Conservation (phyloP, 805 yeast species). For the Lipomyces starkeyi region DNA sequence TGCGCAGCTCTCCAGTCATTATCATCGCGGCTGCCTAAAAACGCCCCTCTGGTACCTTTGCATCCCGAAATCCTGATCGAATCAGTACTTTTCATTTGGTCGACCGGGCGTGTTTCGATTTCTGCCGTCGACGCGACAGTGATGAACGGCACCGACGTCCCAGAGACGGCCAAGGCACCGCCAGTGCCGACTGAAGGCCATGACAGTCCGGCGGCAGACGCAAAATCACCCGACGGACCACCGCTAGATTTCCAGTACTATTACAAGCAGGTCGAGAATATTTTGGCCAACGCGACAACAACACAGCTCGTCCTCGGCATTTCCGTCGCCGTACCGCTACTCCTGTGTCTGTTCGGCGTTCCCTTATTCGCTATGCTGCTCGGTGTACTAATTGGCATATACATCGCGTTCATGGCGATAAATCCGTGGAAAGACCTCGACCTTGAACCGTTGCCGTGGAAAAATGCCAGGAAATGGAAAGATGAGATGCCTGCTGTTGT, state of each 20-base stretch:
- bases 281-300: constrained; percentile 30
- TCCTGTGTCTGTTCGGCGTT: constrained; percentile 27
- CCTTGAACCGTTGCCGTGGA: constrained; percentile 30
- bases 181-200: too few relatives aligned
- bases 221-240: too few relatives aligned
- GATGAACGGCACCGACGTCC: too few relatives aligned
- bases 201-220: too few relatives aligned
- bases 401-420: constrained; percentile 26
- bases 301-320: constrained; percentile 24
- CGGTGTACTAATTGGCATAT: constrained; percentile 28
- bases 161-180: too few relatives aligned
- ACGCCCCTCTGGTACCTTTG: too few relatives aligned
- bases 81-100: too few relatives aligned
- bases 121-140: too few relatives aligned
- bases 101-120: too few relatives aligned
- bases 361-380: constrained; percentile 32
- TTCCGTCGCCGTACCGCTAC: constrained; percentile 15
- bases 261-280: constrained; percentile 16
- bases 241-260: constrained; percentile 2
- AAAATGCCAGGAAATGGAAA: constrained; percentile 15
- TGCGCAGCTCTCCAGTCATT: too few relatives aligned
- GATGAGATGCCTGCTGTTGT: constrained; percentile 19
- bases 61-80: too few relatives aligned
- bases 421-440: constrained; percentile 23
- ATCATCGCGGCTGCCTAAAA: too few relatives aligned